These are phyloP conservation scores for Podospora pseudoanserina DNA, from an alignment of 495 filamentous ascomycete genomes.

Conservation along the genomic window DNA sequence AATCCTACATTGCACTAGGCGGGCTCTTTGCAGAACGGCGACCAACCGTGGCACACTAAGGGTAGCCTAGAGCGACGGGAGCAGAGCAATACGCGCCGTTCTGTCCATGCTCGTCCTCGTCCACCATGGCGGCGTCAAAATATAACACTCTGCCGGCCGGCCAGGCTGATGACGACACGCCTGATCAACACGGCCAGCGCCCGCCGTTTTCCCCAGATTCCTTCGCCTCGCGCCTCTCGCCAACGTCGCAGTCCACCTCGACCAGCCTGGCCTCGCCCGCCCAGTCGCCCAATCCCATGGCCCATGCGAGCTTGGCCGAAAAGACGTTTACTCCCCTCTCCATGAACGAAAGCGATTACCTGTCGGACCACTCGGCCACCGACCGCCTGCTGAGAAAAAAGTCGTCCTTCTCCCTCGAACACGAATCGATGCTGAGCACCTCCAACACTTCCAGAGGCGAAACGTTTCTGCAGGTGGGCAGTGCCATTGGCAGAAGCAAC, in stretches of 20 bases:
- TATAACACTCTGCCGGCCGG: slow-evolving; percentile 27
- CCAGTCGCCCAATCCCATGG: slow-evolving; percentile 20
- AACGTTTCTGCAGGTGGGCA: slow-evolving; percentile 20
- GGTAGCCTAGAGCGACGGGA: too few species aligned
- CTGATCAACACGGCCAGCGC: not conserved
- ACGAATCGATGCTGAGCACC: slow-evolving; percentile 12
- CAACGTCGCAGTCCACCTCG: slow-evolving; percentile 19
- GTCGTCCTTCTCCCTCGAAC: slow-evolving; percentile 8
- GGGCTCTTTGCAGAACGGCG: not conserved
- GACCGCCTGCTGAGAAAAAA: slow-evolving; percentile 2
- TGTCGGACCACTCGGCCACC: slow-evolving; percentile 21
- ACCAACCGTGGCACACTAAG: not conserved
- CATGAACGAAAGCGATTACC: slow-evolving; percentile 36
- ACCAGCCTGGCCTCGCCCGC: slow-evolving; percentile 24
- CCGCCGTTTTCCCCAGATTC: slow-evolving; percentile 7
- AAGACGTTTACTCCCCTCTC: slow-evolving; percentile 45
- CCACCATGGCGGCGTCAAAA: slow-evolving; percentile 31
- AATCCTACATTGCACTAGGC: slow-evolving; percentile 15
- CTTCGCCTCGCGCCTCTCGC: slow-evolving; percentile 20
- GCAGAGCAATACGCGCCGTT: not conserved
- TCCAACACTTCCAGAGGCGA: slow-evolving; percentile 9
- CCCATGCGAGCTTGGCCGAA: slow-evolving; percentile 34
- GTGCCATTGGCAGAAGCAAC: slow-evolving; percentile 25
- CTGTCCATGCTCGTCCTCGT: slow-evolving; percentile 13
- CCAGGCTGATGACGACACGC: slow-evolving; percentile 29